phyloP scores from a whole-genome alignment of 2,329 filamentous ascomycete genomes.

The Colletotrichum horii region DNA sequence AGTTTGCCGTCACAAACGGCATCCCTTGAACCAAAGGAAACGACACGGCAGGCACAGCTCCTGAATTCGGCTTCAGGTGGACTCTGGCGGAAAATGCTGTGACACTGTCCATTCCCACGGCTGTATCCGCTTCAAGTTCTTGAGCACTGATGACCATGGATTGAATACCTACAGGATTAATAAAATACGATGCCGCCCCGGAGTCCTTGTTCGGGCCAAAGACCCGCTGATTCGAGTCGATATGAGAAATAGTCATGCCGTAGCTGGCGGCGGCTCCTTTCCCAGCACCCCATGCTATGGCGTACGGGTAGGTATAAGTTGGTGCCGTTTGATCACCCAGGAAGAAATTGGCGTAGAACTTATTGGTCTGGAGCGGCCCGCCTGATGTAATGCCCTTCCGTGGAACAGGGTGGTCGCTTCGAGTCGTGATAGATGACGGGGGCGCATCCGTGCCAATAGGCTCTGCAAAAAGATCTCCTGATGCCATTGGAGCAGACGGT shows the following conservation, averaged over 20 bases:
- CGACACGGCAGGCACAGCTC: constrained; percentile 65
- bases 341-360: constrained; percentile 83
- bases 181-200: constrained; percentile 72
- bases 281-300: constrained; percentile 71
- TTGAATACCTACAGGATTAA: constrained; percentile 83
- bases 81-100: constrained; percentile 69
- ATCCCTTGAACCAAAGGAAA: constrained; percentile 91
- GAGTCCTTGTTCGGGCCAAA: constrained; percentile 64
- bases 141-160: constrained; percentile 80
- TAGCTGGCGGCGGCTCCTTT: constrained; percentile 68
- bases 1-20: constrained; percentile 82
- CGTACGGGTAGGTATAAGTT: constrained; percentile 79
- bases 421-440: constrained; percentile 49
- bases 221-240: constrained; percentile 69
- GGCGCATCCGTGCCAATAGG: constrained; percentile 61
- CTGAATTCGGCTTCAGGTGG: constrained; percentile 63
- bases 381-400: constrained; percentile 53
- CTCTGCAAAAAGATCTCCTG: constrained; percentile 57
- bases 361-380: constrained; percentile 73
- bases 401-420: constrained; percentile 63
- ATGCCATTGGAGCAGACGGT: constrained; percentile 27
- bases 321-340: constrained; percentile 73
- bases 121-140: constrained; percentile 70
- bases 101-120: constrained; percentile 56
- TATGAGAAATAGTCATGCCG: constrained; percentile 80